Percentiles rank a stretch among this genome's conserved stretches.
Conservation (phyloP, 176 grass and related monocot species). For the Oryza australiensis region DNA sequence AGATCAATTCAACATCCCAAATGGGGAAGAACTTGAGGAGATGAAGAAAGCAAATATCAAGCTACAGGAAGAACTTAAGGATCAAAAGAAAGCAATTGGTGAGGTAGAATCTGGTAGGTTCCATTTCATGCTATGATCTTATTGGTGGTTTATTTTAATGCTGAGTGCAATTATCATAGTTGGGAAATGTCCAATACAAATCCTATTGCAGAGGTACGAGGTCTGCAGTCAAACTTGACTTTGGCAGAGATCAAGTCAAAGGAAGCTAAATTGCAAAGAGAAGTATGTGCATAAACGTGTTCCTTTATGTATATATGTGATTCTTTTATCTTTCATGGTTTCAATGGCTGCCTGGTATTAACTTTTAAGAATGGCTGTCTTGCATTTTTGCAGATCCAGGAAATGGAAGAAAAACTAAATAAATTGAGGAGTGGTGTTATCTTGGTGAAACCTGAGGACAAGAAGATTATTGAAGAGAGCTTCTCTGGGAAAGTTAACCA, state of each 20-base stretch:
- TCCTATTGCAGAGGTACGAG: slow-evolving; percentile 64
- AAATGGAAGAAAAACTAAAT: slow-evolving; percentile 83
- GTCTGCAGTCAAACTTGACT: slow-evolving; percentile 91
- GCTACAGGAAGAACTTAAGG: slow-evolving; percentile 67
- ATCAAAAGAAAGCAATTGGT: slow-evolving; percentile 76
- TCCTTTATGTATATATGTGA: not conserved
- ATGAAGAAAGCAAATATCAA: slow-evolving; percentile 86
- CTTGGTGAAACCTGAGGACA: slow-evolving; percentile 95
- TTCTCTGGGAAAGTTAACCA: slow-evolving; percentile 83
- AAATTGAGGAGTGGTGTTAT: slow-evolving; percentile 71
- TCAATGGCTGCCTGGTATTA: not conserved
- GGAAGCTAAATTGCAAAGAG: slow-evolving; percentile 66
- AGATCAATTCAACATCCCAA: slow-evolving; percentile 92
- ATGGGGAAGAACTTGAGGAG: slow-evolving; percentile 82
- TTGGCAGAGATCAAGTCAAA: slow-evolving; percentile 71
- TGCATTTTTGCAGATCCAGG: slow-evolving; percentile 52
- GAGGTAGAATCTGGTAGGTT: slow-evolving; percentile 83
- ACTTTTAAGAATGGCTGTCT: not conserved
- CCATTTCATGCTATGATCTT: not conserved
- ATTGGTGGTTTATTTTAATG: not conserved
- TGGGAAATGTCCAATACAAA: slow-evolving; percentile 36
- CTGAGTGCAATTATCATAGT: slow-evolving; percentile 1
- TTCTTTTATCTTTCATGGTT: slow-evolving; percentile 7
- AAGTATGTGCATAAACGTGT: slow-evolving; percentile 46
- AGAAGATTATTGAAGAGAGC: slow-evolving; percentile 76